Percentiles rank a stretch among this genome's conserved stretches.
Evolutionary conservation across 352 stramenopile genomes (phyloP).

Genomic region (Phytophthora constricta): DNA sequence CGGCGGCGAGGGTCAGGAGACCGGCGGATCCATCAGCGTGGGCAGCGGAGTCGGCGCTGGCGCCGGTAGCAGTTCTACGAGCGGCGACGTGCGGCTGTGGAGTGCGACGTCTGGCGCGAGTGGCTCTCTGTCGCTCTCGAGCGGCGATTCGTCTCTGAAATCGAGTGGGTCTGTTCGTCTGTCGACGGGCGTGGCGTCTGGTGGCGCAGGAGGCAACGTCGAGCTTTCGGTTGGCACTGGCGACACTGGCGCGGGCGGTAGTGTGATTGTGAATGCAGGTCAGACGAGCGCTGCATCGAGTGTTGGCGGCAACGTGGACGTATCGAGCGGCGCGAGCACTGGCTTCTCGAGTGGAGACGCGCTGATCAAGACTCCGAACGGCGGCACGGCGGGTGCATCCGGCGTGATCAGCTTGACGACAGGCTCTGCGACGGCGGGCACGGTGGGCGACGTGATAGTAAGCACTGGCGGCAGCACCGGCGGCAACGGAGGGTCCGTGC

Average conservation of each 20-base stretch:
- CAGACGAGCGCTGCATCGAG: constrained; percentile 2
- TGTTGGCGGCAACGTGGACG: background rate
- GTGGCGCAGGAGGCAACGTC: constrained; percentile 19
- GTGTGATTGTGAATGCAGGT: constrained; percentile 16
- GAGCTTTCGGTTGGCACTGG: constrained; percentile 22
- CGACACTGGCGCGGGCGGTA: constrained; percentile 7
- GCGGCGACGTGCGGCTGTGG: constrained; percentile 12
- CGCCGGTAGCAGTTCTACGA: background rate
- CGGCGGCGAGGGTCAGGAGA: constrained; percentile 1
- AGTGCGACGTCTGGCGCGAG: constrained; percentile 1
- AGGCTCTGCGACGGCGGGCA: constrained; percentile 25
- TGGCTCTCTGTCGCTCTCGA: constrained; percentile 1
- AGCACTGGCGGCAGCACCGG: background rate
- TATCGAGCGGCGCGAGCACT: constrained; percentile 2
- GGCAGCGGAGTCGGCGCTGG: constrained; percentile 9
- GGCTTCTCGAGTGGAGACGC: background rate
- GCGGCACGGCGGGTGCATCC: constrained; percentile 1
- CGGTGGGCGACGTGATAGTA: constrained; percentile 2
- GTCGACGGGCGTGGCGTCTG: constrained; percentile 15
- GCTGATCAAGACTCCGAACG: constrained; percentile 5
- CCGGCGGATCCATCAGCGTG: background rate
- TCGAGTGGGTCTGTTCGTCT: constrained; percentile 14
- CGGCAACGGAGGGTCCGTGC: background rate
- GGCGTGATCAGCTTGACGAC: constrained; percentile 3
- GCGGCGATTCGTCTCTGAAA: background rate